Conservation (phyloP, 176 grass and related monocot genomes). For the Saccharum officinarum region DNA sequence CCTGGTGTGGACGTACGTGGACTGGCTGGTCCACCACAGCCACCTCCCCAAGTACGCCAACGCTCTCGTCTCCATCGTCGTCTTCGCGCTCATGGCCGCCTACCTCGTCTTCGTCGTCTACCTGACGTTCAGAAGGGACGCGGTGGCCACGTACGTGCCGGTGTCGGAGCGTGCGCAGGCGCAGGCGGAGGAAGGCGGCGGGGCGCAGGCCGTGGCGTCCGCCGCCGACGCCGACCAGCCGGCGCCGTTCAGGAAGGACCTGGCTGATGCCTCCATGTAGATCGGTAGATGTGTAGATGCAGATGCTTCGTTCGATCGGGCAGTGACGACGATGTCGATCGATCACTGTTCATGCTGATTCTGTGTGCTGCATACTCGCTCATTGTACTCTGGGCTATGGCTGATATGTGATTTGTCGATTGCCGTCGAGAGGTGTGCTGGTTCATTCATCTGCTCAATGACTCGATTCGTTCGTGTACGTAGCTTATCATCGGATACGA, state of each 20-base stretch:
- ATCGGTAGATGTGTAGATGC: background rate
- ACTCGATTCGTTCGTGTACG: no score
- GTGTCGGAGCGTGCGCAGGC: conserved; percentile 28
- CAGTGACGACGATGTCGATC: background rate
- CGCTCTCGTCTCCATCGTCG: conserved; percentile 22
- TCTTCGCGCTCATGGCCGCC: conserved; percentile 40
- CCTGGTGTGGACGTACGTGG: conserved; percentile 50
- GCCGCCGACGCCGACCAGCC: conserved; percentile 18
- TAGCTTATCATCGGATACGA: no score
- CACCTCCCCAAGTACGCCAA: conserved; percentile 44
- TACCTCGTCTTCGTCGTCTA: conserved; percentile 55
- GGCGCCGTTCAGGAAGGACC: conserved; percentile 47
- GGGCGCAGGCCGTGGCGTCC: background rate
- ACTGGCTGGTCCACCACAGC: conserved; percentile 51
- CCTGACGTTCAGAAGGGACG: conserved; percentile 63
- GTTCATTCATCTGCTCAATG: background rate
- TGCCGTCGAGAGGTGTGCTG: background rate
- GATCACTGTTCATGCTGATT: background rate
- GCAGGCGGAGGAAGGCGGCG: conserved; percentile 32
- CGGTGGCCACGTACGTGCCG: conserved; percentile 34
- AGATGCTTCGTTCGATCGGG: background rate
- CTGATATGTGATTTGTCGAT: background rate
- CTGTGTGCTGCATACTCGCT: background rate
- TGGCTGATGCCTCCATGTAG: conserved; percentile 33
- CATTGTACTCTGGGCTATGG: background rate